A percentile compares a stretch with the other conserved stretches of the same genome.
phyloP scores from a whole-genome alignment of 169 alveolate species.

The Babesia divergens region DNA sequence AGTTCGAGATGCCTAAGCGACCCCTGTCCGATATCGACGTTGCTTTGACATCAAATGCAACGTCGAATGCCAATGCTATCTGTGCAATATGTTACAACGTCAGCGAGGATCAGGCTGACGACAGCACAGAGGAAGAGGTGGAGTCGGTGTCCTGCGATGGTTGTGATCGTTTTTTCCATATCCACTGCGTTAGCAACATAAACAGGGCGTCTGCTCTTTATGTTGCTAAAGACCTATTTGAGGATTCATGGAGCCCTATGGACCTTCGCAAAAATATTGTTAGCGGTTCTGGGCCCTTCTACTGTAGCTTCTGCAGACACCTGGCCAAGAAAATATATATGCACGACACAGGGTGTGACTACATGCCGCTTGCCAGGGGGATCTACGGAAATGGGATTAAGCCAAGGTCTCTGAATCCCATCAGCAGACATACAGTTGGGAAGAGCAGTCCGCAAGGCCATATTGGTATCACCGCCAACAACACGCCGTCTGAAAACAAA shows the following conservation, averaged over 20 bases:
- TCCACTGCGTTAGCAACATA: conserved; percentile 48
- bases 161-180: conserved; percentile 75
- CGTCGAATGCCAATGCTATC: neutral
- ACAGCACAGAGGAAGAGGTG: neutral
- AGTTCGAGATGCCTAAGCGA: conserved; percentile 14
- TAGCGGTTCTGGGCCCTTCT: conserved; percentile 11
- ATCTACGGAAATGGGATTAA: no score
- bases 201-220: conserved; percentile 28
- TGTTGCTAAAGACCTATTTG: neutral
- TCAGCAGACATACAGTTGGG: no score
- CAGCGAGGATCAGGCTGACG: neutral
- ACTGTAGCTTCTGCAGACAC: conserved; percentile 56
- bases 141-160: conserved; percentile 74
- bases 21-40: conserved; percentile 3
- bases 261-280: neutral
- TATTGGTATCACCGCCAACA: no score
- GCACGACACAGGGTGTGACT: conserved; percentile 54
- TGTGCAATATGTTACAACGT: conserved; percentile 17
- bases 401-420: no score
- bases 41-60: neutral
- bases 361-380: conserved; percentile 38
- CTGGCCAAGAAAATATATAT: conserved; percentile 44
- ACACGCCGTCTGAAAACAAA: no score
- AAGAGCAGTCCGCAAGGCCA: no score
- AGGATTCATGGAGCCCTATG: neutral